Evolutionary conservation across 805 yeast species (phyloP), one percentile per base, ranked within the genome.

Genomic region (Nakazawaea ishiwadae): DNA sequence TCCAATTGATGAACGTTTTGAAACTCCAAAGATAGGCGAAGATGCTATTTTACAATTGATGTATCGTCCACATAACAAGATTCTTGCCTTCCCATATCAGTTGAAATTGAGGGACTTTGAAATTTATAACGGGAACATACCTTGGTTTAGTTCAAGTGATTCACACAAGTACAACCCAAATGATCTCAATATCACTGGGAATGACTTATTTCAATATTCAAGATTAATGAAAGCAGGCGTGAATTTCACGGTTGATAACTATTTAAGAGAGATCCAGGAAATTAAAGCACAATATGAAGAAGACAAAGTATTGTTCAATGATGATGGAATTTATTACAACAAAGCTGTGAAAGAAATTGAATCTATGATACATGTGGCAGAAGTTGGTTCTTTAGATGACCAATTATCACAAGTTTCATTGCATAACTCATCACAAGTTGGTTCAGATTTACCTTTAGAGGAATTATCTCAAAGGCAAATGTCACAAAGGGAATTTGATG

Each of bases 221-320:
- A 73, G 96, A 43, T 65, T 91, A 11, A 73, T 86, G 66, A 77
- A 73, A 52, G 93, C 88, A 21, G 78, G 80, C 36, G 54, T 68
- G 12, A 58, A 66, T 4, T 83, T 80, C 55, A 58, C 80, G 2
- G 47, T 71, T 10, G 65, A 68, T 16, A 77, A 81, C 60, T 79
- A 73, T 48, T 72, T 76, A 33, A 56, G 60, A 5, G 99, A 91
- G 51, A 71, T 83, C 35, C 54, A 58, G 3, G 66, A 71, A 2
- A 72, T 91, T 1, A 48, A 63, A 31, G 58, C 59, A 0, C 80
- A 77, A 38, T 68, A 66, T 44, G 72, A 77, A 37, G 70, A 75
- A 39, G 95, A 85, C 51, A 69, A 69, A 41, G 68, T 70, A 7
- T 52, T 81, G 21, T 88, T 77, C 58, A 69, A 73, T 16, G 89